Evolutionary conservation across 495 filamentous ascomycete species (phyloP), one percentile per base, ranked within the genome.

Genomic region (Penicillium taxi): DNA sequence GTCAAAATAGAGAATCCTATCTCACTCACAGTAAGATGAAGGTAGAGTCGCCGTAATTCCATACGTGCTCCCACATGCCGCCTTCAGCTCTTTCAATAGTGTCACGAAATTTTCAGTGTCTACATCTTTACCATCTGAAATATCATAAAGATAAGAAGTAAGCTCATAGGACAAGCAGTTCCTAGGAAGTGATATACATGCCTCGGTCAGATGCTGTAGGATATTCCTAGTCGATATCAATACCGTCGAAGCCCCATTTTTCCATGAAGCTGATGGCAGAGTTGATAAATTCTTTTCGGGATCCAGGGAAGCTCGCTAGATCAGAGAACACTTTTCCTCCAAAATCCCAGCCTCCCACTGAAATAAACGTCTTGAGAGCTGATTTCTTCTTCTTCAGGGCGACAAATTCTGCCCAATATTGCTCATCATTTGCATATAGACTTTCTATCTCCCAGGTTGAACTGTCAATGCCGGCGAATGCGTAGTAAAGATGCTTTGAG

Each of bases 161-260:
- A n/a, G n/a, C n/a, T n/a, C n/a, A n/a, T n/a, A n/a, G n/a, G n/a
- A n/a, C n/a, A n/a, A n/a, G n/a, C n/a, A n/a, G n/a, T n/a, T n/a
- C n/a, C n/a, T n/a, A n/a, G n/a, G n/a, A n/a, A n/a, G n/a, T n/a
- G n/a, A n/a, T n/a, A n/a, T n/a, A n/a, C n/a, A n/a, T n/a, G 27
- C 14, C 17, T 4, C 27, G 27, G 17, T 30, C 12, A 14, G 14
- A 12, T 12, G n/a, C 27, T 14, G 4, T 15, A 7, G 27, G 27
- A 30, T 30, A 30, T 14, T 30, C 27, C 27, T 15, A 30, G 12
- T 30, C 27, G 11, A 30, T 12, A 15, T 30, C 27, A 30, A 30
- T 15, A 4, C 27, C 27, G 14, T 30, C 27, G 8, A 30, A 30
- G 27, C 17, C 14, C 4, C 17, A 15, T 14, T 3, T 30, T 2